Evolutionary conservation across 164 flowering plant genomes (phyloP).

Genomic region (Cinnamomum micranthum): DNA sequence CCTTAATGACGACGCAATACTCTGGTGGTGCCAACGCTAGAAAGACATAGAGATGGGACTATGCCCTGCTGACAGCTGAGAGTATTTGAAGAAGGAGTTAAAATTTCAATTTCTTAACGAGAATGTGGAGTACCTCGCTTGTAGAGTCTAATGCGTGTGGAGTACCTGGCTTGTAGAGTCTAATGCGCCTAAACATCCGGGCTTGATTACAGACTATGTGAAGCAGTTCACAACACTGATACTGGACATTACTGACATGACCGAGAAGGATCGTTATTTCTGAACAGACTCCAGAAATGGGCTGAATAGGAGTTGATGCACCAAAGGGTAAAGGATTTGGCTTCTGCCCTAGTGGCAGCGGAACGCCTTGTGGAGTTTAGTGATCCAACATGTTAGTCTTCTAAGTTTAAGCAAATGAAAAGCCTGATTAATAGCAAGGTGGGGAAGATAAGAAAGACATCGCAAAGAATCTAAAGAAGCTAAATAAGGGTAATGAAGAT

Average conservation of each 20-base stretch:
- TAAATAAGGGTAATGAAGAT: neutral
- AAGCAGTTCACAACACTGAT: slow-evolving; percentile 1
- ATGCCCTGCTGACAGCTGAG: neutral
- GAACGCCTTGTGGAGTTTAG: neutral
- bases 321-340: neutral
- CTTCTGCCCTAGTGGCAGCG: neutral
- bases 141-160: neutral
- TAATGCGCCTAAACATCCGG: neutral
- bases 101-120: neutral
- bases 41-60: neutral
- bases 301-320: neutral
- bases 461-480: neutral
- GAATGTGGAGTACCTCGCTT: neutral
- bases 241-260: neutral
- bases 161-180: neutral
- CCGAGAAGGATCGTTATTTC: neutral
- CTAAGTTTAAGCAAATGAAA: neutral
- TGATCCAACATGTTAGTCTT: neutral
- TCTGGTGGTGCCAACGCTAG: neutral
- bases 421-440: neutral
- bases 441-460: neutral
- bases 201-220: slow-evolving; percentile 3
- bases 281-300: neutral
- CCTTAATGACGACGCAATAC: neutral
- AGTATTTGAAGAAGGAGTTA: neutral